phyloP scores from a whole-genome alignment of 495 filamentous ascomycete species.

The Aspergillus biplanus region DNA sequence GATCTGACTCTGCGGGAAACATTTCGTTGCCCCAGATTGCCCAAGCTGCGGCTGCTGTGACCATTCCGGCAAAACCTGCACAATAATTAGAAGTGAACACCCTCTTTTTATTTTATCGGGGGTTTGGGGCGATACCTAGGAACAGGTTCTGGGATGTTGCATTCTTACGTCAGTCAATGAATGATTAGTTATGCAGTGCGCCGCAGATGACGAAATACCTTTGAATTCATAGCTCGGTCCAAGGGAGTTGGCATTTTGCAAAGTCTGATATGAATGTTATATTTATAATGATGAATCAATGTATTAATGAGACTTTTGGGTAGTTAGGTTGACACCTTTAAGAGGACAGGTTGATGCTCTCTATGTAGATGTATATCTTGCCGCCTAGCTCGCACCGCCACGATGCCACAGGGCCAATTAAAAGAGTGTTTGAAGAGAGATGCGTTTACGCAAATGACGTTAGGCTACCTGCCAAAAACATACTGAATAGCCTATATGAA shows the following conservation, averaged over 20 bases:
- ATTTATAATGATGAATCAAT: background rate
- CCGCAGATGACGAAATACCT: slow-evolving; percentile 52
- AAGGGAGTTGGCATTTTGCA: slow-evolving; percentile 68
- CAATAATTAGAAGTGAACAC: slow-evolving; percentile 19
- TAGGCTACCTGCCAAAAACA: no score
- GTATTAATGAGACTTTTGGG: background rate
- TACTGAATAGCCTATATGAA: no score
- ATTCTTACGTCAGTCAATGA: slow-evolving; percentile 7
- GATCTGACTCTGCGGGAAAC: slow-evolving; percentile 72
- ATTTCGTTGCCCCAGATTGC: slow-evolving; percentile 82
- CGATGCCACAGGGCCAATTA: background rate
- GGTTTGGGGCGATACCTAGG: slow-evolving; percentile 50
- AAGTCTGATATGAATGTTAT: background rate
- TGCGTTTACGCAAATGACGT: no score
- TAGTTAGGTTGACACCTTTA: background rate
- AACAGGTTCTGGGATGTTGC: slow-evolving; percentile 51
- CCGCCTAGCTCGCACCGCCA: slow-evolving; percentile 15
- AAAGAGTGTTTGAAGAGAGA: no score
- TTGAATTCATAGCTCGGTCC: slow-evolving; percentile 78
- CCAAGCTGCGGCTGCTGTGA: slow-evolving; percentile 82
- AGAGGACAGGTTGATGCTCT: background rate
- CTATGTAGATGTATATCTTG: background rate
- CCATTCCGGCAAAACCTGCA: slow-evolving; percentile 72
- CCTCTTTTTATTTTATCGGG: slow-evolving; percentile 6
- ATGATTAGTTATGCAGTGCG: background rate